Base-by-base conservation (phyloP, 306 rosid genomes). In the Quillaja saponaria region DNA sequence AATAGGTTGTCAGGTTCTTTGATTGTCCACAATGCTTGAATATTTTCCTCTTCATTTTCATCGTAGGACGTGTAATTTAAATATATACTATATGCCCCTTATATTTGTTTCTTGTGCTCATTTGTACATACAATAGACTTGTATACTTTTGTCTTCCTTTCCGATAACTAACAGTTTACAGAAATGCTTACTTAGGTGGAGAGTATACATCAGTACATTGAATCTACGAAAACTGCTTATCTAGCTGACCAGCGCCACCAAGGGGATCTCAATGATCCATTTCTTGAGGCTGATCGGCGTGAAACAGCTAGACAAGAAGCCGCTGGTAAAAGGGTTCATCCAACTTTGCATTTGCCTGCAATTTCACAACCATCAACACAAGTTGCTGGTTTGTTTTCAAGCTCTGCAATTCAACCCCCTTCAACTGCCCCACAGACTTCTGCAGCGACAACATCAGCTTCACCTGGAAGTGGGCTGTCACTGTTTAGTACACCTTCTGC, bases 221-320 rank as follows among this genome's bases (percentile, higher is more conserved):
- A 80, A 65, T 94, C 99, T 67, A 87, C 85, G 97, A 94, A 83
- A 79, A 63, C 90, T 61, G 87, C 96, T 67, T 89, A 89, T 75
- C 81, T 89, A 68, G 88, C 84, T 61, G 88, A 90, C 72, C 97
- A 83, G 74, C 96, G 97, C 51, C 85, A 80, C 16, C 72, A 61
- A 37, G 99, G 99, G 46, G 90, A 94, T 63, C 87, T 55, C 47
- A 94, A 78, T 72, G 91, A 94, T 78, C 99, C 99, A 12, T 94
- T 94, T 73, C 76, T 94, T 37, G 97, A 87, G 84, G 99, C 99
- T 61, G 96, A 94, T 77, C 82, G 99, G 52, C 84, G 99, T 63
- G 97, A 94, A 81, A 94, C 86, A 64, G 99, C 97, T 34, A 82
- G 97, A 74, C 90, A 80, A 71, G 97, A 89, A 76, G 96, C 97